Base-by-base conservation (phyloP, 331 rosid genomes). In the Phaseolus coccineus region DNA sequence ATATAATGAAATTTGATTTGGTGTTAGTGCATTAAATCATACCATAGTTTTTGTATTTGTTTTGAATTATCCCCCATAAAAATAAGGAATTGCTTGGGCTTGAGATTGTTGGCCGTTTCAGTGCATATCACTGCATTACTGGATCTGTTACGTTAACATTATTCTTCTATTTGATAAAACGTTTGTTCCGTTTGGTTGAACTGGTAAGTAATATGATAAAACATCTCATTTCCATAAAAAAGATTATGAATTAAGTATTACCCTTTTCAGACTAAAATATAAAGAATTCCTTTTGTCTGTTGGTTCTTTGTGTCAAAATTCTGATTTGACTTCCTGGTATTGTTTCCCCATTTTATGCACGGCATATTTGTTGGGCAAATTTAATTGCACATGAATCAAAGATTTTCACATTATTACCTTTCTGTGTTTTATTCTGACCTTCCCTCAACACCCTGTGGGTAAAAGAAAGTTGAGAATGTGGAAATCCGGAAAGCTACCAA, bases 41-140 rank as follows among this genome's bases (percentile, higher is more conserved):
- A 48, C 30, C 35, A 25, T 59, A 30, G 33, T 73, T 72, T 73
- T 71, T n/a, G 22, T 51, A 28, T 74, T 76, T 69, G 51, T 56
- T 44, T 46, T 33, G 30, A 62, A 71, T 25, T 62, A 55, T 57
- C 1, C 39, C 44, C 44, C 2, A 37, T 16, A 19, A n/a, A 44
- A 62, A 24, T 3, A 50, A 8, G 11, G 16, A 56, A 22, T 52
- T 33, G 74, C 11, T 30, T 0, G 39, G 55, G 56, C 48, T 25
- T 46, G 56, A 30, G 67, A 78, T 46, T 52, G 48, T 37, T 47
- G 30, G 71, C 24, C 24, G 15, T 39, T 62, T 4, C 37, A 15
- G 33, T 56, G 15, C 42, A 8, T 55, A 39, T 77, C 39, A 40
- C 27, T 39, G 57, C 74, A 35, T 53, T 53, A 35, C 59, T 40